A percentile compares a stretch with the other conserved stretches of the same genome.
These are phyloP conservation scores for Daldinia vernicosa DNA, from an alignment of 495 filamentous ascomycete species.

Conservation along the genomic window DNA sequence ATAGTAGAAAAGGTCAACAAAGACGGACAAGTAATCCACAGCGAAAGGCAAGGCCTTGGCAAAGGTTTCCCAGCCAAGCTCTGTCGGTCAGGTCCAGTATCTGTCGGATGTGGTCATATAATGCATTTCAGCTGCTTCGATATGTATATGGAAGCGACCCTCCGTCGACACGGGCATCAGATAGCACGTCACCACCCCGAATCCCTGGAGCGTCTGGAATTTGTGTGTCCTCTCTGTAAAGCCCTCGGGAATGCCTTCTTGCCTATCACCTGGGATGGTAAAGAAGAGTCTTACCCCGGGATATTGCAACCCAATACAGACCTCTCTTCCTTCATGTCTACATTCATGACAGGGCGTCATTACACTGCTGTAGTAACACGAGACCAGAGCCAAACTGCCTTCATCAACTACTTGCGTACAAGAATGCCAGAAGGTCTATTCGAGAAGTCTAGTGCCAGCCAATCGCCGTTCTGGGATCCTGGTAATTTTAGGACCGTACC, in stretches of 20 bases:
- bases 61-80: constrained; percentile 82
- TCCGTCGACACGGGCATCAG: constrained; percentile 84
- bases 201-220: constrained; percentile 76
- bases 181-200: constrained; percentile 95
- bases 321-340: constrained; percentile 73
- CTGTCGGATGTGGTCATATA: constrained; percentile 93
- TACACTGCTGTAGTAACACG: constrained; percentile 52
- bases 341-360: constrained; percentile 49
- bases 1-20: constrained; percentile 77
- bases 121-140: constrained; percentile 99
- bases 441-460: constrained; percentile 59
- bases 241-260: constrained; percentile 95
- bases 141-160: constrained; percentile 81
- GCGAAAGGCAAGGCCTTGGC: constrained; percentile 82
- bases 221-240: constrained; percentile 98
- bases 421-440: constrained; percentile 69
- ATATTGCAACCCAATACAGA: constrained; percentile 63
- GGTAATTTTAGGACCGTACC: constrained; percentile 34
- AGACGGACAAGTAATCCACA: constrained; percentile 71
- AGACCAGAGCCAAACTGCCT: constrained; percentile 64
- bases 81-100: constrained; percentile 78
- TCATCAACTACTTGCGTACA: constrained; percentile 69
- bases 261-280: constrained; percentile 93
- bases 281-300: constrained; percentile 81
- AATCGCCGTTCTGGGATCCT: constrained; percentile 34